These are phyloP conservation scores for Somion occarium DNA, from an alignment of 1,284 basidiomycete species.

Conservation along the genomic window DNA sequence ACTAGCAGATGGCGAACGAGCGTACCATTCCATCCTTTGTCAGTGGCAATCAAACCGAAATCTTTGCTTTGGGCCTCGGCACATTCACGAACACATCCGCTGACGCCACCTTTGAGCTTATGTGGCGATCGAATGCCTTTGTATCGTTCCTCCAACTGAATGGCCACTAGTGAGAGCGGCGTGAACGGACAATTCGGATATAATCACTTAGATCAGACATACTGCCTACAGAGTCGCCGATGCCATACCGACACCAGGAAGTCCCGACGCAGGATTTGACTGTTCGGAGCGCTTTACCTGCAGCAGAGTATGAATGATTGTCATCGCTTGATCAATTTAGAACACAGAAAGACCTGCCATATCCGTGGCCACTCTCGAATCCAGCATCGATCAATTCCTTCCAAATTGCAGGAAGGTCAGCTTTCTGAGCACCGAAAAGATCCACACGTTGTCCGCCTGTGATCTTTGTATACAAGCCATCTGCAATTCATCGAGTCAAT, in stretches of 20 bases:
- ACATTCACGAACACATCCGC: conserved; percentile 71
- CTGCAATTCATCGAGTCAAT: conserved; percentile 16
- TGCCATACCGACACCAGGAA: conserved; percentile 72
- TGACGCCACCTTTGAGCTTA: conserved; percentile 79
- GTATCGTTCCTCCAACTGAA: conserved; percentile 72
- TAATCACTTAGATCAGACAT: conserved; percentile 12
- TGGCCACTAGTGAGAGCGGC: conserved; percentile 39
- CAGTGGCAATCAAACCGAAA: conserved; percentile 76
- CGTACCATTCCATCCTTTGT: conserved; percentile 71
- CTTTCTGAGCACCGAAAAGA: conserved; percentile 70
- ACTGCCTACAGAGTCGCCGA: conserved; percentile 71
- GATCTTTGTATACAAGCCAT: conserved; percentile 66
- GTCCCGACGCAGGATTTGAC: conserved; percentile 58
- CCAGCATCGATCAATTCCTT: conserved; percentile 61
- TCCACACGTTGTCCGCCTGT: conserved; percentile 66
- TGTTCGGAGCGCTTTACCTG: conserved; percentile 47
- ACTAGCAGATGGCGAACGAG: neutral
- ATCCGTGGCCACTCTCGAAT: conserved; percentile 76
- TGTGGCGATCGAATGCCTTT: conserved; percentile 70
- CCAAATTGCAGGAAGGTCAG: conserved; percentile 78
- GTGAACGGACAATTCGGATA: neutral
- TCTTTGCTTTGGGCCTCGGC: conserved; percentile 76
- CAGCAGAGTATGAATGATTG: neutral
- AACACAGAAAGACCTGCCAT: conserved; percentile 58
- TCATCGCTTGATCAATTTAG: neutral